Base-by-base conservation (phyloP, 805 yeast genomes). In the Geotrichum ghanense region DNA sequence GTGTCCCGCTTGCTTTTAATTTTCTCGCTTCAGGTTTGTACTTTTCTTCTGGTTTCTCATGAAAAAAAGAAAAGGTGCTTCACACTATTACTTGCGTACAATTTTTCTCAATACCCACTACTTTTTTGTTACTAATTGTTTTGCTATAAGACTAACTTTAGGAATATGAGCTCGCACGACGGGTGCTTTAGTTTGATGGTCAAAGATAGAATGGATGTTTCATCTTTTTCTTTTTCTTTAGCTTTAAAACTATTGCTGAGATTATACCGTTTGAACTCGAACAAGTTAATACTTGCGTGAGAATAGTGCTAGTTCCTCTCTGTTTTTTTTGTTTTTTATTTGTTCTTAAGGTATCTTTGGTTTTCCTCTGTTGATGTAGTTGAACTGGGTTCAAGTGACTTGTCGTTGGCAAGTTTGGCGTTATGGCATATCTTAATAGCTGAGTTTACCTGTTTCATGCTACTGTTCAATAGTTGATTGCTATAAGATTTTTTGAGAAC, bases 21-120 rank as follows among this genome's bases (percentile, higher is more conserved):
- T 89, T 89, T 61, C 78, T 89, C 46, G 97, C 97, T 44, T 80
- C 94, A 54, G 95, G 95, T 75, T 71, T 68, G 84, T 81, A 60
- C 16, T n/a, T n/a, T 31, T 31, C 37, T 6, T 12, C 22, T 7
- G 19, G 27, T 12, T 22, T 37, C 27, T 16, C 16, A 43, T 39
- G 31, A 43, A 25, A 14, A 45, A 42, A 42, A 34, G 43, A 49
- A 44, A n/a, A 25, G 47, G 42, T 26, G 22, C 42, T 26, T 19
- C n/a, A 14, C 26, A 17, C 22, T 21, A 42, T 24, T 16, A 20
- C 31, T 40, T 25, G 46, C 20, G 23, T 44, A 19, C 21, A 44
- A 23, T 20, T 9, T 41, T 22, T 6, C 24, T 16, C 27, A 16
- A 3, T n/a, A 22, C 14, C 26, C 45, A 52, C n/a, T 40, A 22